Base-by-base conservation (phyloP, 306 rosid species). In the Cicer arietinum region DNA sequence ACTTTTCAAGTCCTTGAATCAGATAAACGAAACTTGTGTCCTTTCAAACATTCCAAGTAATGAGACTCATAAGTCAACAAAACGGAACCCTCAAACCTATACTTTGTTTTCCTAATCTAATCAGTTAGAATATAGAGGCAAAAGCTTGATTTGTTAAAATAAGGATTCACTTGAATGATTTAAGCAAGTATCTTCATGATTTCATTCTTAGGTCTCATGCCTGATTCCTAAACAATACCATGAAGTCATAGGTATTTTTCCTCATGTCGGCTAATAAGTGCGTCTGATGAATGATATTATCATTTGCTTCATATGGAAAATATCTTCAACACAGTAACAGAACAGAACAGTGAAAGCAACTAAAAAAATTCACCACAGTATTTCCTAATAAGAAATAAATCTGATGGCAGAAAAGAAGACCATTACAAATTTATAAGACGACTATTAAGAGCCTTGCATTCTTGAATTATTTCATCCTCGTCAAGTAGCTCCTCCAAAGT, bases 341-440 rank as follows among this genome's bases (percentile, higher is more conserved):
- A 77, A 56, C 37, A 30, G 6, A 80, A 62, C 48, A 44, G 22
- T 54, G 6, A 20, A 82, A 52, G 56, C 60, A 74, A 62, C 75
- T 61, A 68, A 60, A 52, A 73, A 10, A 30, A 61, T 30, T 3
- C 18, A 7, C 12, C 69, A 47, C 1, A 54, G 43, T 65, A 68
- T 47, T 63, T 66, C 66, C 20, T 43, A 66, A 58, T 44, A 64
- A 77, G 65, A 77, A 72, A 64, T 37, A 61, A 40, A 65, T 48
- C 8, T 13, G n/a, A 79, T 10, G 17, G 37, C 8, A 52, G 17
- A 50, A 78, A 58, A 66, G 75, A 76, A 69, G 81, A 75, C 79
- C 75, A 79, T 95, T 95, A 95, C 99, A 90, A 95, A 84, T 90
- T 90, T 83, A 95, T 92, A 77, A 95, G 99, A 82, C 99, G 98